Base-by-base conservation (phyloP, 2,329 filamentous ascomycete genomes). In the Pseudonectria buxi region DNA sequence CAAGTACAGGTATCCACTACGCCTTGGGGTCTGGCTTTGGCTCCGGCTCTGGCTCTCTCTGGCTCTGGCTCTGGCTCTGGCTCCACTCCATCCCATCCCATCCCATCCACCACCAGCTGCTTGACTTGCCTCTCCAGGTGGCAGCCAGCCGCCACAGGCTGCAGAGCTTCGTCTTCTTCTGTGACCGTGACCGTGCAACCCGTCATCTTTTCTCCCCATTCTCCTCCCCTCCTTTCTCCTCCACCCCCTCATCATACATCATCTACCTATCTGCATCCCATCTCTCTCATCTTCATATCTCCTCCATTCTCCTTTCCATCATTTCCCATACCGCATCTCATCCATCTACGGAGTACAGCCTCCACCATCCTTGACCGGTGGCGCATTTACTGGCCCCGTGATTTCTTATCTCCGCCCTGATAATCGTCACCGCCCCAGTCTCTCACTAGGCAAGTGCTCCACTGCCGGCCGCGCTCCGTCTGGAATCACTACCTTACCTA, bases 151-250 rank as follows among this genome's bases (percentile, higher is more conserved):
- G 35, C 18, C 18, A 22, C 18, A 22, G 18, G 18, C 18, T 9
- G 37, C 40, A 44, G 38, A 34, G 32, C 32, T 36, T 32, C 44
- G 36, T 41, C 38, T 36, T 43, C 44, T 47, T 39, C 39, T 36
- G n/a, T n/a, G n/a, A n/a, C n/a, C 34, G 40, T 47, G 36, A 29
- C 40, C 39, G 41, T 36, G 31, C 35, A n/a, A 40, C 37, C 37
- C 36, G 30, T 39, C 40, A 42, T 41, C 36, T 32, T 40, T 41
- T 39, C 41, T 24, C 38, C 35, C 35, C 37, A 39, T 33, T 31
- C 36, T 24, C 36, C 37, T 33, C 41, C 49, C 45, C 47, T 37
- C 41, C 39, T 30, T 41, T 30, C 25, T 40, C 33, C 30, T 35
- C 30, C 39, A 37, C 32, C 29, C 32, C 28, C 28, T 29, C 37